Evolutionary conservation across 2,329 filamentous ascomycete species (phyloP).

Genomic region (Stenocarpella maydis): DNA sequence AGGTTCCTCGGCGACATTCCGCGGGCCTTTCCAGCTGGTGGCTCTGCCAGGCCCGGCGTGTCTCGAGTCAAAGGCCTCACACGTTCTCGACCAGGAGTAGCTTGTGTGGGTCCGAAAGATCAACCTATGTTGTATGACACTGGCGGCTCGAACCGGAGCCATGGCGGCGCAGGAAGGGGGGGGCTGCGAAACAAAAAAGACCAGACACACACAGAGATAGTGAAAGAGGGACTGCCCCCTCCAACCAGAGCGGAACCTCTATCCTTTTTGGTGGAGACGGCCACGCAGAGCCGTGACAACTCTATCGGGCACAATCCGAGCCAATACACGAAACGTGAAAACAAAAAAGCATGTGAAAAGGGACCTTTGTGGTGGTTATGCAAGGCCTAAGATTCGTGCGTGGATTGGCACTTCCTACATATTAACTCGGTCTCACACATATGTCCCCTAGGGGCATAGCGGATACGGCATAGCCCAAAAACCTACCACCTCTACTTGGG

Average conservation of each 20-base stretch:
- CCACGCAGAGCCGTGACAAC: constrained; percentile 11
- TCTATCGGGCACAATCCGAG: constrained; percentile 33
- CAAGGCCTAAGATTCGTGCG: constrained; percentile 22
- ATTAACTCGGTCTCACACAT: background rate
- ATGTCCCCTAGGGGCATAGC: constrained; percentile 6
- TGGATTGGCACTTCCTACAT: background rate
- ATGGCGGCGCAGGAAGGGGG: constrained; percentile 8
- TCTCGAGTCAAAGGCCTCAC: constrained; percentile 15
- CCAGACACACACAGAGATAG: no score
- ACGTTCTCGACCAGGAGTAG: constrained; percentile 15
- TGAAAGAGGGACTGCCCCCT: background rate
- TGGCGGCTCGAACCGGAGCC: constrained; percentile 26
- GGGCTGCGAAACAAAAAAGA: background rate
- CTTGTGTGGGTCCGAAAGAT: constrained; percentile 14
- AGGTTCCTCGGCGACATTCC: constrained; percentile 23
- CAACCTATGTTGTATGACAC: constrained; percentile 17
- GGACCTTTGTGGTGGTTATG: constrained; percentile 16
- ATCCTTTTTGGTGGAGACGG: constrained; percentile 13
- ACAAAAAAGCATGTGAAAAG: constrained; percentile 22
- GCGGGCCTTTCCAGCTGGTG: constrained; percentile 1
- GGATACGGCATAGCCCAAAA: constrained; percentile 3
- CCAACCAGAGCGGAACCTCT: background rate
- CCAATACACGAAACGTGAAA: constrained; percentile 2
- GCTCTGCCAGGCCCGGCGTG: constrained; percentile 1
- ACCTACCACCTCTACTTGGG: background rate